phyloP scores from a whole-genome alignment of 108 stramenopile species.

The Nitzschia putrida region DNA sequence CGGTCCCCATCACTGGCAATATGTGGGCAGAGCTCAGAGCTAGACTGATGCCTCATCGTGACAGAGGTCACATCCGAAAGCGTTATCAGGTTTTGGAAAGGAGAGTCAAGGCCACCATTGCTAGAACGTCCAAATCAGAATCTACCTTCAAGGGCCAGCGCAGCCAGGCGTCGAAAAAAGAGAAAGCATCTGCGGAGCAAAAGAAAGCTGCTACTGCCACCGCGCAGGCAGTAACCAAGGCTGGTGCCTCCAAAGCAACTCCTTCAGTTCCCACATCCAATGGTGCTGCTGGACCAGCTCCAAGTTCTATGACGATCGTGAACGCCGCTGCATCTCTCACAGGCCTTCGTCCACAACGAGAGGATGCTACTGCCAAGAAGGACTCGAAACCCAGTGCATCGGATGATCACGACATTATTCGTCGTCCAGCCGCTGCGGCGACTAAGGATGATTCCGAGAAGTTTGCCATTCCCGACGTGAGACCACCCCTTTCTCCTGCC shows the following conservation, averaged over 20 bases:
- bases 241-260: neutral
- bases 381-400: neutral
- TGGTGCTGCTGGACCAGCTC: no score
- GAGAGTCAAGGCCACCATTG: constrained; percentile 56
- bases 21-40: constrained; percentile 84
- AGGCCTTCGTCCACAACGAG: constrained; percentile 8
- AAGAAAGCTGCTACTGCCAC: neutral
- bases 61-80: constrained; percentile 82
- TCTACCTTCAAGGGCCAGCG: neutral
- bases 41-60: constrained; percentile 78
- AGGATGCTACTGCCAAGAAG: neutral
- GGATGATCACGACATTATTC: neutral
- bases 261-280: neutral
- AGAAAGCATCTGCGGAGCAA: neutral
- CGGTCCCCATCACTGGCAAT: constrained; percentile 77
- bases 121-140: constrained; percentile 20
- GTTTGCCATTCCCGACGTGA: neutral
- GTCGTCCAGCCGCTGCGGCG: neutral
- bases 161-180: neutral
- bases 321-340: constrained; percentile 38
- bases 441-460: neutral
- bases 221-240: neutral
- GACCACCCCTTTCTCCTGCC: neutral
- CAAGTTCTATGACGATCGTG: constrained; percentile 21
- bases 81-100: constrained; percentile 84